Base-by-base conservation (phyloP, 306 rosid species). In the Heteromeles arbutifolia region DNA sequence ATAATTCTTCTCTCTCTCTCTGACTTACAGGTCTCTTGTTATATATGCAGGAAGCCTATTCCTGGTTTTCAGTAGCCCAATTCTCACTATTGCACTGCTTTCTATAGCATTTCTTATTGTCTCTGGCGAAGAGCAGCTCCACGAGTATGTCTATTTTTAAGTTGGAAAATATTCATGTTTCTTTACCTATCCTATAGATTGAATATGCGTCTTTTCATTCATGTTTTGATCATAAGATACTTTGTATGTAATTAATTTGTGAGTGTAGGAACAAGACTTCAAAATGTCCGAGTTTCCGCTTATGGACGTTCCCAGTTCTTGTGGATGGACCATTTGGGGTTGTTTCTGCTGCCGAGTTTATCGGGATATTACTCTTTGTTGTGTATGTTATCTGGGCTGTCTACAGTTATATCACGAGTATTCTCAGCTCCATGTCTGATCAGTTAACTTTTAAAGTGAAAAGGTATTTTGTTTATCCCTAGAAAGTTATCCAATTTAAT, bases 241-340 rank as follows among this genome's bases (percentile, higher is more conserved):
- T 37, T 31, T n/a, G 65, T 71, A 9, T 10, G 44, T 31, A n/a
- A 32, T 31, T 13, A 21, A 29, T 31, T 61, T n/a, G n/a, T 65
- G 52, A 2, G 52, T 70, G 34, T 76, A 92, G 96, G 82, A 89
- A 85, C 81, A 88, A 83, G 85, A 70, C 34, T 62, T 77, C 83
- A 54, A 82, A 75, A 64, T 18, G 57, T 77, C 93, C 98, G 24
- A 83, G 91, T 22, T 86, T 80, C 61, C 81, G 92, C 57, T 85
- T 91, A 69, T 93, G 97, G 98, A 93, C 98, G 1, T 84, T 91
- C 70, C 98, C 98, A 48, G 88, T 90, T 84, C 57, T 93, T 54
- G 89, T 93, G 67, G 87, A 88, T 25, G 98, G 97, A 54, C 96
- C 98, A 34, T 87, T 93, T 61, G 97, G 96, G 59, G 96, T 93